Evolutionary conservation across 1,284 basidiomycete genomes (phyloP).

Genomic region (Ceratobasidium sp.): DNA sequence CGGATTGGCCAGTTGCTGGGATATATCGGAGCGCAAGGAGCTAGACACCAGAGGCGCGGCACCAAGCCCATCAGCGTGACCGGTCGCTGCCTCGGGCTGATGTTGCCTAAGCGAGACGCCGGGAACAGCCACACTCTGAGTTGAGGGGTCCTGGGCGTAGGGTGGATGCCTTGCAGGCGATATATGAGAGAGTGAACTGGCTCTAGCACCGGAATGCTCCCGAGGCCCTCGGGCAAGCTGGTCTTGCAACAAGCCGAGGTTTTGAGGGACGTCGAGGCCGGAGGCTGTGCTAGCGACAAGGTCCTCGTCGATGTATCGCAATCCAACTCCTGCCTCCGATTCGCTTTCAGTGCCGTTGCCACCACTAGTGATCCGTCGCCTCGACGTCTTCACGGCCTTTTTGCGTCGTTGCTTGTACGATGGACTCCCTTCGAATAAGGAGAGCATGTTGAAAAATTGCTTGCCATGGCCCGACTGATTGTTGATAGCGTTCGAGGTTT

Average conservation of each 20-base stretch:
- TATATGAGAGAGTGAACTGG: conserved; percentile 19
- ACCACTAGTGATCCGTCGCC: conserved; percentile 29
- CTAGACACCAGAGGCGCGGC: conserved; percentile 35
- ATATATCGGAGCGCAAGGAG: conserved; percentile 38
- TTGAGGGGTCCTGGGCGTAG: conserved; percentile 38
- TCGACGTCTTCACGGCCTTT: conserved; percentile 64
- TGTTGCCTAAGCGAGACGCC: conserved; percentile 42
- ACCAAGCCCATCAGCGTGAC: conserved; percentile 4
- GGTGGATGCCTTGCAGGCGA: conserved; percentile 21
- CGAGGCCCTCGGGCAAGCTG: conserved; percentile 7
- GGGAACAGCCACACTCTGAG: conserved; percentile 40
- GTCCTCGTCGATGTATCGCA: conserved; percentile 29
- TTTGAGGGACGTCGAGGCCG: conserved; percentile 5
- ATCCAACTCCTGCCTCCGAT: conserved; percentile 36
- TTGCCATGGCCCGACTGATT: conserved; percentile 55
- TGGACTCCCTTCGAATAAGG: conserved; percentile 84
- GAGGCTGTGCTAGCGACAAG: background rate
- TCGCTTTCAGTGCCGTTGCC: conserved; percentile 39
- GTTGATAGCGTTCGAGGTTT: conserved; percentile 17
- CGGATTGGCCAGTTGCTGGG: conserved; percentile 26
- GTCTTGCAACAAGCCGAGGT: conserved; percentile 3
- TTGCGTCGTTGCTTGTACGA: conserved; percentile 90
- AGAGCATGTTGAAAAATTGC: conserved; percentile 75
- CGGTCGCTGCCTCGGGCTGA: conserved; percentile 26
- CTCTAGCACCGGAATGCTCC: conserved; percentile 18